Base-by-base conservation (phyloP, 2,329 filamentous ascomycete genomes). In the Gnomoniopsis smithogilvyi region DNA sequence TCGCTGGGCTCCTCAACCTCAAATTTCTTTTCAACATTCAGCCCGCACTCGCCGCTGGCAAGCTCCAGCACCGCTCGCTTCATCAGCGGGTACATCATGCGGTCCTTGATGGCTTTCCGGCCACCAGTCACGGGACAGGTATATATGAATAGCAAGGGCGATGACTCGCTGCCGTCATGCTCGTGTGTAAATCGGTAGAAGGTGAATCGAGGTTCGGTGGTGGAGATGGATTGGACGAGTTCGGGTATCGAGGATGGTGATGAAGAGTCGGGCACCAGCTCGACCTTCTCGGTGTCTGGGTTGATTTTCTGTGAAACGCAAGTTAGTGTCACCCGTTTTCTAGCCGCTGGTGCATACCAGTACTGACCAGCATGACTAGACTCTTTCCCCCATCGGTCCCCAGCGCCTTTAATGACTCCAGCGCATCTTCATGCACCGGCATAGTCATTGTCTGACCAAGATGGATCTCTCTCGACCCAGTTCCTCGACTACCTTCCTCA, bases 11-110 rank as follows among this genome's bases (percentile, higher is more conserved):
- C 82, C 65, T 86, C 83, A 2, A 85, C 82, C 72, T 88, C 85
- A 62, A 89, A 86, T 70, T 82, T 88, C 81, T 91, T 92, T 59
- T 84, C 86, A 4, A 91, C 76, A 58, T 77, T 79, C 53, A 94
- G 68, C 0, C 86, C 87, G 1, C 84, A 87, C 64, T 91, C 84
- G 38, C 74, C 75, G 67, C 87, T 83, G 19, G 90, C 90, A 36
- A 87, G 72, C n/a, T 78, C 74, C 33, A 92, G 77, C 3, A 91
- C 88, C 24, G 84, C 82, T 12, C 83, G 78, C 74, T 87, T 87
- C 77, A 87, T 87, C 26, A 87, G 76, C 36, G 91, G 90, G 71
- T 95, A 95, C 68, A 95, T 74, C 91, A 96, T 96, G 64, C 90
- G 82, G 74, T 90, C 88, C 76, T 91, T 93, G 76, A 95, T 90